Conservation (phyloP, 2,329 filamentous ascomycete genomes). For the Cadophora malorum region DNA sequence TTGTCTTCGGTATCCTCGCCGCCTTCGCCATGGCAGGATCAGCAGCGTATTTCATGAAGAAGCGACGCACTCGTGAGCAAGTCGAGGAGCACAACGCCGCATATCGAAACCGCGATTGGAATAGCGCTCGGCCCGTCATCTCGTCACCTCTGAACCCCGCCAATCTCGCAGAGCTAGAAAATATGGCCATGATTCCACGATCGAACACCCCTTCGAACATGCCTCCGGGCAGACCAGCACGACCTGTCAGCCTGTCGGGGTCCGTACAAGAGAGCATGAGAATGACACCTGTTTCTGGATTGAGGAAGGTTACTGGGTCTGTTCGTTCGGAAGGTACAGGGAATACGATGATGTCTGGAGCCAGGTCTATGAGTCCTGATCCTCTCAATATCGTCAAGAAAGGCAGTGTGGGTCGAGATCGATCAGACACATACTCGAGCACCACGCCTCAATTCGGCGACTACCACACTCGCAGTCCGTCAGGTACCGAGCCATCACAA, state of each 20-base stretch:
- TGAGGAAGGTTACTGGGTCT: neutral
- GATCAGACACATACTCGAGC: neutral
- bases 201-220: neutral
- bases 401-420: neutral
- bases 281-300: neutral
- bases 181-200: neutral
- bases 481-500: conserved; percentile 3
- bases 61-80: neutral
- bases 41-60: neutral
- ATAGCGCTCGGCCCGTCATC: neutral
- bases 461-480: neutral
- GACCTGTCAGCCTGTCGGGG: conserved; percentile 9
- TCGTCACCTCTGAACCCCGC: neutral
- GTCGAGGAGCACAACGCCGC: neutral
- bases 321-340: neutral
- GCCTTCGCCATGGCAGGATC: neutral
- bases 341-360: conserved; percentile 1
- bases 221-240: neutral
- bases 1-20: neutral
- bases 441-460: neutral
- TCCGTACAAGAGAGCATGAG: conserved; percentile 17
- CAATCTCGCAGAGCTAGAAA: neutral
- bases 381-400: conserved; percentile 10
- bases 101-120: conserved; percentile 2
- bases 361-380: neutral